Percentiles rank a stretch among this genome's conserved stretches.
Conservation (phyloP, 805 yeast species). For the Jamesozyma lodderae region DNA sequence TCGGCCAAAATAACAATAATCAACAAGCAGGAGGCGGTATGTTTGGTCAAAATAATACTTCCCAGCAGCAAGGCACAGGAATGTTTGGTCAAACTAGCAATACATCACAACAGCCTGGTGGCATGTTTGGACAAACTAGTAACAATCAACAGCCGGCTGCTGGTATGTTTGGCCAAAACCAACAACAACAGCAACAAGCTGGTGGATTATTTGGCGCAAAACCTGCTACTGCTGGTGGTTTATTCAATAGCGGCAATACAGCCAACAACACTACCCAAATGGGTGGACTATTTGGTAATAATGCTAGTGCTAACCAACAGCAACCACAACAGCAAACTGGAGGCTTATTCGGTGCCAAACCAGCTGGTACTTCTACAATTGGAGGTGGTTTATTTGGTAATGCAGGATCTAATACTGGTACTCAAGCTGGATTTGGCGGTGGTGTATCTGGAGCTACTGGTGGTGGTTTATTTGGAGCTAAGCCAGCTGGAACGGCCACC, state of each 20-base stretch:
- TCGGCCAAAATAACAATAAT: conserved; percentile 32
- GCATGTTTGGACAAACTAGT: conserved; percentile 25
- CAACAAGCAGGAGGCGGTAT: conserved; percentile 26
- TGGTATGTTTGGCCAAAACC: conserved; percentile 27
- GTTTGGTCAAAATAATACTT: conserved; percentile 27
- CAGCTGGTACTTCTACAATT: not conserved
- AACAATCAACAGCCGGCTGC: conserved; percentile 10
- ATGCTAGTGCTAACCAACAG: conserved; percentile 6
- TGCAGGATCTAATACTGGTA: conserved; percentile 1
- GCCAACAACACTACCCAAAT: conserved; percentile 18
- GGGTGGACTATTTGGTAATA: conserved; percentile 29
- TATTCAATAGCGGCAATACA: conserved; percentile 17
- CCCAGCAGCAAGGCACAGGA: conserved; percentile 12
- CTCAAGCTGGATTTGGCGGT: not conserved
- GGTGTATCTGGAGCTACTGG: conserved; percentile 8
- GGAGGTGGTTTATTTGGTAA: conserved; percentile 10
- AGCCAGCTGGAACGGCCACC: not conserved
- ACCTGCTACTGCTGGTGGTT: conserved; percentile 15
- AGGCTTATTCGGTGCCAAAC: conserved; percentile 1
- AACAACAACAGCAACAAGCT: conserved; percentile 5
- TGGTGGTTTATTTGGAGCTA: conserved; percentile 14
- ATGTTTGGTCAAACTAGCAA: not conserved
- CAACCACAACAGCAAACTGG: conserved; percentile 2
- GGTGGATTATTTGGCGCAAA: conserved; percentile 16
- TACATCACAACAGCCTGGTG: conserved; percentile 19